Conservation (phyloP, 805 yeast species). For the Saccharomycopsis synnaedendra region DNA sequence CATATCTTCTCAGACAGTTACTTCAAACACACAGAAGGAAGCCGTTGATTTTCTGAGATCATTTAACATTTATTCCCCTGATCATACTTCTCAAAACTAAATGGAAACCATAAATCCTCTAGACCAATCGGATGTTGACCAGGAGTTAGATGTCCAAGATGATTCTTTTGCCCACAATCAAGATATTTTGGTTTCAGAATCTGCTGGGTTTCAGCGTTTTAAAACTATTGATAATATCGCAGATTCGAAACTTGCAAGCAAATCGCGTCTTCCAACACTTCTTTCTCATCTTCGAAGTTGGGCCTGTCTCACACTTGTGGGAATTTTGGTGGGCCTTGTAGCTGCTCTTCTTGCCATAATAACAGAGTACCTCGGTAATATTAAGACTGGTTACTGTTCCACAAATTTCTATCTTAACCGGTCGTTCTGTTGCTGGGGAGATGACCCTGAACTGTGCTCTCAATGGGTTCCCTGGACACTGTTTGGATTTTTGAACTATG, state of each 20-base stretch:
- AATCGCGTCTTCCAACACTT: constrained; percentile 10
- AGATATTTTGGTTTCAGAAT: constrained; percentile 18
- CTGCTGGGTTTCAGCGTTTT: constrained; percentile 47
- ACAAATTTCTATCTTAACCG: constrained; percentile 57
- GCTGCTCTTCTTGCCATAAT: constrained; percentile 76
- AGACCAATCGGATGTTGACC: too few species aligned
- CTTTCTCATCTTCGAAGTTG: constrained; percentile 31
- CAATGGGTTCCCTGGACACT: constrained; percentile 64
- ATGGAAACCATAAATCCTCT: too few species aligned
- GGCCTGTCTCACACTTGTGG: constrained; percentile 66
- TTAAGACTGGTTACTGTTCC: constrained; percentile 71
- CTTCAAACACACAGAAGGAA: too few species aligned
- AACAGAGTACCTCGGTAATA: constrained; percentile 76
- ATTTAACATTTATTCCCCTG: too few species aligned
- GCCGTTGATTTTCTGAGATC: too few species aligned
- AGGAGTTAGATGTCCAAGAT: background rate
- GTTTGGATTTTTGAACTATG: constrained; percentile 34
- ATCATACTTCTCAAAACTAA: too few species aligned
- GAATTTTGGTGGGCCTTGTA: constrained; percentile 64
- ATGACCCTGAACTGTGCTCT: constrained; percentile 36
- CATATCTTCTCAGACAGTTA: too few species aligned
- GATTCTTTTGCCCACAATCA: constrained; percentile 18
- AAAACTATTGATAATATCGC: constrained; percentile 62
- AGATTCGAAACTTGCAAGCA: constrained; percentile 43
- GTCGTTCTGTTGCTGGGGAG: constrained; percentile 76